Percentiles rank a stretch among this genome's conserved stretches.
Conservation (phyloP, 768 basidiomycete genomes). For the Lentinula sp. region DNA sequence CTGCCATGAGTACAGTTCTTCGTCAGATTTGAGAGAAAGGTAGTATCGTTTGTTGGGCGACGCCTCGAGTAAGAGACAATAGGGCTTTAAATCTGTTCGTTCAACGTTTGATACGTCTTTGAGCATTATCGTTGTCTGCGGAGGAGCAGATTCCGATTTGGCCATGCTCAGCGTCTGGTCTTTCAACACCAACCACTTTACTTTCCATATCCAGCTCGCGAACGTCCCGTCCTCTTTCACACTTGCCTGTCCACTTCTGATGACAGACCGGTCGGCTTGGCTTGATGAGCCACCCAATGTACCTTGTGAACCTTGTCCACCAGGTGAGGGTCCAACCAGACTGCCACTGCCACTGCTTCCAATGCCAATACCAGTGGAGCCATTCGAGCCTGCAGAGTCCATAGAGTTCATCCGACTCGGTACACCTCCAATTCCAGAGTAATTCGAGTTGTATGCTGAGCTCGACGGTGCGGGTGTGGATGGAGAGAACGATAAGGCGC, state of each 20-base stretch:
- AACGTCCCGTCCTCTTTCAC: constrained; percentile 90
- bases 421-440: constrained; percentile 78
- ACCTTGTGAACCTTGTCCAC: background rate
- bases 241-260: constrained; percentile 70
- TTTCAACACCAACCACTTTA: constrained; percentile 84
- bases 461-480: constrained; percentile 35
- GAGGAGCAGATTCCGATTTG: constrained; percentile 72
- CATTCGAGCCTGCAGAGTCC: constrained; percentile 21
- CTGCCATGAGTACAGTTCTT: constrained; percentile 97
- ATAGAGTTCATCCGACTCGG: constrained; percentile 42
- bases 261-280: constrained; percentile 19
- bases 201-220: constrained; percentile 86
- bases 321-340: constrained; percentile 19
- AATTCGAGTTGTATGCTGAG: constrained; percentile 60
- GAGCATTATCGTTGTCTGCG: constrained; percentile 58
- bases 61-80: constrained; percentile 83
- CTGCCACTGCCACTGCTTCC: background rate
- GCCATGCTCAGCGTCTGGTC: constrained; percentile 76
- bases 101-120: constrained; percentile 83
- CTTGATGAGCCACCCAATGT: constrained; percentile 7
- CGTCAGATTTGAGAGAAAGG: constrained; percentile 84
- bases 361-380: constrained; percentile 16
- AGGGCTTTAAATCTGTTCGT: constrained; percentile 90
- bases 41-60: constrained; percentile 52
- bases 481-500: constrained; percentile 49